Evolutionary conservation across 2,329 filamentous ascomycete species (phyloP).

Genomic region (Penicillium occitanis): DNA sequence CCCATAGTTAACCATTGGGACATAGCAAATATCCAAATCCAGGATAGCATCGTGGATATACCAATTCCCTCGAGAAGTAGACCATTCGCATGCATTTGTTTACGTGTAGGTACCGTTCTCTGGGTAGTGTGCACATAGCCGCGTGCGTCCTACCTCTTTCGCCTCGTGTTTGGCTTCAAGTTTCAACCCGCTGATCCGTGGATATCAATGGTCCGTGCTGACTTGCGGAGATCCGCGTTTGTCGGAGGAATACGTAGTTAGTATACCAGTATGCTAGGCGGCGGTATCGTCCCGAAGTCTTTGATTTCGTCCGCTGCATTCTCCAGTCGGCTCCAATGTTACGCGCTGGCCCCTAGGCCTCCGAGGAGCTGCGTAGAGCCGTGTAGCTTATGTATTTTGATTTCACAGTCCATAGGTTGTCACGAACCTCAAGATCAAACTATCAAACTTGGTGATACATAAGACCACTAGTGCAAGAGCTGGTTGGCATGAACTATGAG

Average conservation of each 20-base stretch:
- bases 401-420: too few relatives aligned
- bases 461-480: not conserved
- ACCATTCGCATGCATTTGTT: not conserved
- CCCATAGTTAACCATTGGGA: too few relatives aligned
- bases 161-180: not conserved
- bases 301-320: not conserved
- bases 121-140: not conserved
- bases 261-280: too few relatives aligned
- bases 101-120: too few relatives aligned
- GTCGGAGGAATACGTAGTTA: not conserved
- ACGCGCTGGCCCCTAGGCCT: not conserved
- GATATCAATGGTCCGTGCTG: not conserved
- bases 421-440: too few relatives aligned
- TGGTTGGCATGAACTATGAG: not conserved
- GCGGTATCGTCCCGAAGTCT: not conserved
- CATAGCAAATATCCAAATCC: not conserved
- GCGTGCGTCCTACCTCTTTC: not conserved
- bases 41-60: not conserved
- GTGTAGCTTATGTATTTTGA: not conserved
- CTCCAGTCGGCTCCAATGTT: not conserved
- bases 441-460: not conserved
- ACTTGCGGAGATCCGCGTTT: not conserved
- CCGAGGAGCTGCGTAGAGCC: not conserved
- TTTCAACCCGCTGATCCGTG: not conserved
- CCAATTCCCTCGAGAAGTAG: not conserved